Conservation (phyloP, 768 basidiomycete species). For the Pulveroboletus sp. region DNA sequence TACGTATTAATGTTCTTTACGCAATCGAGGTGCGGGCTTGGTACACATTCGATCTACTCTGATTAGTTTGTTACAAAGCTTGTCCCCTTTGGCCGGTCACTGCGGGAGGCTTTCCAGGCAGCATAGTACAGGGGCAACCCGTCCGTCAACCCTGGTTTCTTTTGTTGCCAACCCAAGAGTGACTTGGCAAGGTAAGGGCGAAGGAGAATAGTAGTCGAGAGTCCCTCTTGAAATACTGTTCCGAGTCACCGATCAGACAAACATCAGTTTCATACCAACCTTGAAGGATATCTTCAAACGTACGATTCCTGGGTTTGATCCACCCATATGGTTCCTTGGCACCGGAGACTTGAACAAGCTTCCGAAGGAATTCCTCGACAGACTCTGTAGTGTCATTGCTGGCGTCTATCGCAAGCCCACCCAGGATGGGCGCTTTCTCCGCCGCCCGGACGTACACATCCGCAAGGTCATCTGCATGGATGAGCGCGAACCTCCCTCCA, state of each 20-base stretch:
- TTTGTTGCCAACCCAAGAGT: constrained; percentile 32
- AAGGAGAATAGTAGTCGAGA: constrained; percentile 15
- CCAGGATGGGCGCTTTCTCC: constrained; percentile 30
- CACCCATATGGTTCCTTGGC: constrained; percentile 22
- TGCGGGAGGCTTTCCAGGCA: constrained; percentile 19
- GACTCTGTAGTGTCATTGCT: constrained; percentile 30
- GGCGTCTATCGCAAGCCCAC: constrained; percentile 30
- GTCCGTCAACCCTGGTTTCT: constrained; percentile 32
- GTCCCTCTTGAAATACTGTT: constrained; percentile 24
- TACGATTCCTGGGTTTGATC: constrained; percentile 21
- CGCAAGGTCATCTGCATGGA: constrained; percentile 37
- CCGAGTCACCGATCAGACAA: neutral
- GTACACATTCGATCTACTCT: neutral
- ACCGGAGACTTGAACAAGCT: constrained; percentile 26
- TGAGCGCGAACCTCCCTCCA: constrained; percentile 23
- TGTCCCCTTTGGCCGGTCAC: constrained; percentile 6
- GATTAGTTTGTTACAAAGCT: neutral
- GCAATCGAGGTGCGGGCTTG: neutral
- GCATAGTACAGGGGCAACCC: constrained; percentile 30
- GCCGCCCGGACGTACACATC: constrained; percentile 33
- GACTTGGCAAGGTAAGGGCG: constrained; percentile 28
- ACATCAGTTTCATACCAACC: neutral
- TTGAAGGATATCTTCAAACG: constrained; percentile 3
- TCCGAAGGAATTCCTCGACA: constrained; percentile 27
- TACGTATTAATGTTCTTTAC: neutral